Base-by-base conservation (phyloP, 768 basidiomycete species). In the Lentinula aciculospora region DNA sequence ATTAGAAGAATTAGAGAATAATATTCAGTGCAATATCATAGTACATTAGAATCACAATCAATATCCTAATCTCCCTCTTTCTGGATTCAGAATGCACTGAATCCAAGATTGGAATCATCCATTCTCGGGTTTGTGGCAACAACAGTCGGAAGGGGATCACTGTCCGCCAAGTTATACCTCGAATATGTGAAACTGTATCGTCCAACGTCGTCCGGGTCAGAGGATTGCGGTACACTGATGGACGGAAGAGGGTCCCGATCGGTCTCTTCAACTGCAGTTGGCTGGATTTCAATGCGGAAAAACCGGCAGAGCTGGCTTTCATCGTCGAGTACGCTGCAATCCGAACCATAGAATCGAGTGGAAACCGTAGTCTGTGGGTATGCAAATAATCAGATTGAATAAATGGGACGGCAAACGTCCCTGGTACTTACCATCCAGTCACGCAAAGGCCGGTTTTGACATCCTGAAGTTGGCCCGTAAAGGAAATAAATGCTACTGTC, bases 41-140 rank as follows among this genome's bases (percentile, higher is more conserved):
- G 37, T 17, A 6, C 32, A 34, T 34, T 13, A 3, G 32, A 34
- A 13, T 34, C 32, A 34, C 32, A 34, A 34, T 13, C 32, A 34
- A 34, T 9, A n/a, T n/a, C n/a, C n/a, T n/a, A 13, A 32, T 2
- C 39, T 42, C 21, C 17, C 40, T 42, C 7, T 42, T 4, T 4
- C n/a, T n/a, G n/a, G n/a, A n/a, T n/a, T 50, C 49, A 50, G 49
- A 50, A 50, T 23, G 49, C 49, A 50, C 17, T 34, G 49, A 50
- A 50, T n/a, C 49, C 49, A n/a, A 50, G 32, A 36, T 50, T 31
- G 2, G 49, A 50, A 13, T 50, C 19, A 19, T 50, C 49, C 2
- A 8, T 34, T 19, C 49, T 50, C 49, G 49, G 49, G 19, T 50
- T 50, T 19, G 49, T 32, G 19, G 49, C 49, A 34, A 50, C 32